Evolutionary conservation across 2,329 filamentous ascomycete species (phyloP).

Genomic region (Colletotrichum theobromicola): DNA sequence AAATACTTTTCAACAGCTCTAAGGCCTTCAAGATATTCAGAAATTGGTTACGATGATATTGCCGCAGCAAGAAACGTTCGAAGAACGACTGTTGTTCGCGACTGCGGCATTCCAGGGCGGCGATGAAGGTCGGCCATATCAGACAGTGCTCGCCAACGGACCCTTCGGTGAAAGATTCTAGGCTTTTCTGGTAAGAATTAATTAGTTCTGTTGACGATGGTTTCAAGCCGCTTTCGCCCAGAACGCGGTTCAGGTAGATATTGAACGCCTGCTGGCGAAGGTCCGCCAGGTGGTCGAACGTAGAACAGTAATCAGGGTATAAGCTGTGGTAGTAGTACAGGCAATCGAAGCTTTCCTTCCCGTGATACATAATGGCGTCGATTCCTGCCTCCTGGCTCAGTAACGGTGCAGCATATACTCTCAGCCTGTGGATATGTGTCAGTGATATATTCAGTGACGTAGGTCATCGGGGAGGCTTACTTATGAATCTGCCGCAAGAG

Average conservation of each 20-base stretch:
- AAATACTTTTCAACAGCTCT: background rate
- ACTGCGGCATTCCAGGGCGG: background rate
- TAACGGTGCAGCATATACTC: conserved; percentile 5
- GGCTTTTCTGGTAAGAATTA: background rate
- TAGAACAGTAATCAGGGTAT: background rate
- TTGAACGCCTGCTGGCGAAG: conserved; percentile 6
- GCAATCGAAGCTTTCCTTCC: conserved; percentile 7
- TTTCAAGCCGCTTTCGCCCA: background rate
- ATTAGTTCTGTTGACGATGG: background rate
- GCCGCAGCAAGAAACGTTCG: background rate
- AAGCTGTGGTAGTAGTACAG: conserved; percentile 2
- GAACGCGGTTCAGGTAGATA: background rate
- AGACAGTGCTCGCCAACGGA: conserved; percentile 1
- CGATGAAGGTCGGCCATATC: conserved; percentile 10
- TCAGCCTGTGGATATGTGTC: background rate
- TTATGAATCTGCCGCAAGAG: conserved; percentile 6
- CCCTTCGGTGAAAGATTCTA: background rate
- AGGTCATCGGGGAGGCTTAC: background rate
- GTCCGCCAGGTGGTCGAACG: background rate
- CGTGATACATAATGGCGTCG: background rate
- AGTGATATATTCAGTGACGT: background rate
- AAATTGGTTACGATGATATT: conserved; percentile 2
- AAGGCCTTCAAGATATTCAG: background rate
- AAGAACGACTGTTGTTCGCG: conserved; percentile 1
- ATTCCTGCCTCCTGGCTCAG: background rate